phyloP scores from a whole-genome alignment of 768 basidiomycete species.

The Daedaleopsis nitida region DNA sequence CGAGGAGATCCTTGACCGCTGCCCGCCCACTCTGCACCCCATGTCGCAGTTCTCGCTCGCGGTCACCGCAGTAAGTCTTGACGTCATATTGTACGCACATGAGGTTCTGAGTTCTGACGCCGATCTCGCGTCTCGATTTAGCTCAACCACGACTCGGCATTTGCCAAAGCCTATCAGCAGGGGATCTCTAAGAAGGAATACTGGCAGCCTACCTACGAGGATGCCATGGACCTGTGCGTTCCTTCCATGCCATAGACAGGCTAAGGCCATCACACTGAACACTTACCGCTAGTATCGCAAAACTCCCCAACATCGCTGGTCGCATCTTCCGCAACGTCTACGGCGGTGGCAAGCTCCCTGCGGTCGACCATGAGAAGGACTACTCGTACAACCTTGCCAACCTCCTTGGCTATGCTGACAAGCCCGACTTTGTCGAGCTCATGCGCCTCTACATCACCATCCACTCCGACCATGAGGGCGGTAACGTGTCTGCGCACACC shows the following conservation, averaged over 20 bases:
- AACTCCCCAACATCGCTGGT: slow-evolving; percentile 95
- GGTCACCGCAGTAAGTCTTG: slow-evolving; percentile 77
- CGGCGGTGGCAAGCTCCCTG: slow-evolving; percentile 82
- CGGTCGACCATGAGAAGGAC: slow-evolving; percentile 83
- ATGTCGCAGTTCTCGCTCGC: slow-evolving; percentile 99
- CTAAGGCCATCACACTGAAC: background rate
- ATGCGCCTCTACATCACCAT: slow-evolving; percentile 96
- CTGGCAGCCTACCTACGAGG: slow-evolving; percentile 93
- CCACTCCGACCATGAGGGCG: slow-evolving; percentile 98
- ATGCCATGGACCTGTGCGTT: slow-evolving; percentile 80
- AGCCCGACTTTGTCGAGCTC: slow-evolving; percentile 87
- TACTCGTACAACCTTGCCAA: slow-evolving; percentile 88
- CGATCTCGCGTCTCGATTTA: slow-evolving; percentile 32
- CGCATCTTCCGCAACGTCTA: slow-evolving; percentile 90
- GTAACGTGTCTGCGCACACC: slow-evolving; percentile 96
- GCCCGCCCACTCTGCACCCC: slow-evolving; percentile 91
- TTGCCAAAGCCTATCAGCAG: slow-evolving; percentile 91
- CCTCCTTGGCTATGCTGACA: slow-evolving; percentile 90
- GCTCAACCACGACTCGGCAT: slow-evolving; percentile 95
- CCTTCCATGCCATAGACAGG: background rate
- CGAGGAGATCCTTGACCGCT: slow-evolving; percentile 94
- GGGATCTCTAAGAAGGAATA: slow-evolving; percentile 95
- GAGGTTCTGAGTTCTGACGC: slow-evolving; percentile 1
- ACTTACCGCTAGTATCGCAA: slow-evolving; percentile 70
- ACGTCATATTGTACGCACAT: background rate